Evolutionary conservation across 305 asterid genomes (phyloP).

Genomic region (Solanum hybrid): DNA sequence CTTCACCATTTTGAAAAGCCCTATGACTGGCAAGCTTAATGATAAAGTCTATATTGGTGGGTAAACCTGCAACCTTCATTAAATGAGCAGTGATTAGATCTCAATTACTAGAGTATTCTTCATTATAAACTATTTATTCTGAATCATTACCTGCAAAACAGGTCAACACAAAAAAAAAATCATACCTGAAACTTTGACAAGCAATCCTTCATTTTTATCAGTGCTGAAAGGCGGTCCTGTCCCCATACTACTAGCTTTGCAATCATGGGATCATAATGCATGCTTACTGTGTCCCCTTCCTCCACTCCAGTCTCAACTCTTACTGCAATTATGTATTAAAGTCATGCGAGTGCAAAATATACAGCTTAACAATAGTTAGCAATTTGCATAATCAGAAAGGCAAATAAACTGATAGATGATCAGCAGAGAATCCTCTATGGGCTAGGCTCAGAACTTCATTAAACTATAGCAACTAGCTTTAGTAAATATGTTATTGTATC

Average conservation of each 20-base stretch:
- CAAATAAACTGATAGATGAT: not conserved
- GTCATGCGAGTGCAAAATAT: conserved; percentile 20
- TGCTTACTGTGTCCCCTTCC: conserved; percentile 91
- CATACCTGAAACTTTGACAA: conserved; percentile 83
- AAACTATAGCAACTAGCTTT: not conserved
- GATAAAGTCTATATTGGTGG: conserved; percentile 91
- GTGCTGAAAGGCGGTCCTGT: conserved; percentile 69
- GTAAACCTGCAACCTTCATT: conserved; percentile 91
- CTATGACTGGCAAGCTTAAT: conserved; percentile 60
- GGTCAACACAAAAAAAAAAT: not conserved
- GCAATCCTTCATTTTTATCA: conserved; percentile 81
- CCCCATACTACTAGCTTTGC: conserved; percentile 99
- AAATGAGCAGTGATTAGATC: conserved; percentile 12
- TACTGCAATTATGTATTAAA: conserved; percentile 42
- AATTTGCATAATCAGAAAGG: not conserved
- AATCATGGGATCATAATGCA: conserved; percentile 99
- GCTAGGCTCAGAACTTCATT: not conserved
- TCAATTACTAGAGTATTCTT: not conserved
- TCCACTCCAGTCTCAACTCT: conserved; percentile 97
- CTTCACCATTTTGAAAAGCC: conserved; percentile 79
- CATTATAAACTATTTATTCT: not conserved
- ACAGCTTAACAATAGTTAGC: conserved; percentile 5
- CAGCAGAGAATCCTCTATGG: not conserved
- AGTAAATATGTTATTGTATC: not conserved
- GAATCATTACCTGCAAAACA: not conserved